These are phyloP conservation scores for Russula brevipes DNA, from an alignment of 768 basidiomycete species.

Conservation along the genomic window DNA sequence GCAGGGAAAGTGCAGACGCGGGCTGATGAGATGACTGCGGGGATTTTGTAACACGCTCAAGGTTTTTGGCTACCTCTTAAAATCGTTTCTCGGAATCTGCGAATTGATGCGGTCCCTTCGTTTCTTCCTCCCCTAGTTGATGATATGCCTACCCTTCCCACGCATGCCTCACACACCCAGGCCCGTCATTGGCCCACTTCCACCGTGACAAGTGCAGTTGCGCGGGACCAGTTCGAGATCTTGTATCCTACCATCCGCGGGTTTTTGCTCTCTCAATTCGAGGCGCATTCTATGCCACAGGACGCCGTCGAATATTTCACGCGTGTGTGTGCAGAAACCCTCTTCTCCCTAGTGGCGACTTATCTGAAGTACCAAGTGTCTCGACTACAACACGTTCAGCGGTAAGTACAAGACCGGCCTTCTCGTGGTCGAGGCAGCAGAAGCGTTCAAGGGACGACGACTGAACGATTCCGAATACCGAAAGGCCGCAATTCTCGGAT, in stretches of 20 bases:
- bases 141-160: not conserved
- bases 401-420: slow-evolving; percentile 94
- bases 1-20: too few relatives aligned
- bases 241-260: slow-evolving; percentile 67
- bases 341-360: slow-evolving; percentile 1
- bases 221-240: slow-evolving; percentile 13
- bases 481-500: slow-evolving; percentile 83
- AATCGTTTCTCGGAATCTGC: not conserved
- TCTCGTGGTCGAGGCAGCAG: slow-evolving; percentile 88
- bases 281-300: slow-evolving; percentile 67
- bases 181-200: not conserved
- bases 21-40: not conserved
- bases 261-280: slow-evolving; percentile 67
- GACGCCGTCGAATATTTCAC: slow-evolving; percentile 84
- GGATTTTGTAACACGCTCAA: not conserved
- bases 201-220: slow-evolving; percentile 2
- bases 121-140: not conserved
- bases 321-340: slow-evolving; percentile 46
- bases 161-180: not conserved
- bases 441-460: slow-evolving; percentile 69
- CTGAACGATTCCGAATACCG: slow-evolving; percentile 82
- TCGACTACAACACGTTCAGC: slow-evolving; percentile 90
- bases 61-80: not conserved
- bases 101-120: too few relatives aligned
- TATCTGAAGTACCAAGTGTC: slow-evolving; percentile 45